Percentiles rank a stretch among this genome's conserved stretches.
Conservation (phyloP, 495 filamentous ascomycete species). For the Hypoxylon rickii region DNA sequence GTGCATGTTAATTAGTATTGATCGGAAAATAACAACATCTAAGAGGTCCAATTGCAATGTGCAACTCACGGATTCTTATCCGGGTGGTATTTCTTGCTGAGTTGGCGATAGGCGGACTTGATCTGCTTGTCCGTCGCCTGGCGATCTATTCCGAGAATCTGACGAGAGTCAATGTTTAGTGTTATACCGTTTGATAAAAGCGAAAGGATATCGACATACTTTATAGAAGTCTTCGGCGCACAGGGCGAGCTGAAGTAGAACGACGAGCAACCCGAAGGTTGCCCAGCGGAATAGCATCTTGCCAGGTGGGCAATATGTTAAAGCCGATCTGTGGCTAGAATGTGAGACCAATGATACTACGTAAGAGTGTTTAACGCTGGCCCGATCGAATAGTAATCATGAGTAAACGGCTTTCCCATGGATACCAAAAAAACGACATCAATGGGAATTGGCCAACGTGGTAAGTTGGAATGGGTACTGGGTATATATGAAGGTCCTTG, state of each 20-base stretch:
- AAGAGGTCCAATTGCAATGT: neutral
- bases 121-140: conserved; percentile 86
- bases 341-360: too few species aligned
- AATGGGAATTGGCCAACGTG: conserved; percentile 29
- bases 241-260: conserved; percentile 50
- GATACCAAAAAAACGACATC: conserved; percentile 9
- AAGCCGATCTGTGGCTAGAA: conserved; percentile 2
- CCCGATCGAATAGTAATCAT: too few species aligned
- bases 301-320: conserved; percentile 19
- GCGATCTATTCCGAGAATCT: conserved; percentile 81
- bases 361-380: too few species aligned
- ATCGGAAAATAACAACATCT: too few species aligned
- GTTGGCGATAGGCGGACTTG: conserved; percentile 90
- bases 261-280: conserved; percentile 48
- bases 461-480: conserved; percentile 4
- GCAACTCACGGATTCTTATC: conserved; percentile 94
- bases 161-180: conserved; percentile 1
- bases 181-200: too few species aligned
- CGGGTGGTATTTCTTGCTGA: conserved; percentile 96
- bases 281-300: conserved; percentile 47
- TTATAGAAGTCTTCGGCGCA: conserved; percentile 87
- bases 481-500: too few species aligned
- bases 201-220: conserved; percentile 44
- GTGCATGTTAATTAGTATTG: conserved; percentile 17
- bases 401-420: conserved; percentile 22